phyloP scores from a whole-genome alignment of 169 alveolate species.

The Cryptosporidium ubiquitum region DNA sequence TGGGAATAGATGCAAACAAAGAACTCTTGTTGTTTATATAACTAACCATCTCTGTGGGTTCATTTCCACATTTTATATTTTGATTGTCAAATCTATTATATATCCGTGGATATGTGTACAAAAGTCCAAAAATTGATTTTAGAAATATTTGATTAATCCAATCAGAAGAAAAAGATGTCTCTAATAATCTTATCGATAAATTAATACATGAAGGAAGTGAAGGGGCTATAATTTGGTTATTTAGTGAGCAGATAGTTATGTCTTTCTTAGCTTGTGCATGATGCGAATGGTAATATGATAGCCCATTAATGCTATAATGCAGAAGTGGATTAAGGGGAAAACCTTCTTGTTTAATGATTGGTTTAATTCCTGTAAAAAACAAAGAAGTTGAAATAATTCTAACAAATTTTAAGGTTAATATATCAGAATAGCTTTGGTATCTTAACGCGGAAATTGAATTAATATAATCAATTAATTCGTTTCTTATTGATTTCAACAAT shows the following conservation, averaged over 20 bases:
- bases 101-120: constrained; percentile 45
- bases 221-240: constrained; percentile 18
- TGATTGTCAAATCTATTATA: constrained; percentile 5
- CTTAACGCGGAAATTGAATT: not conserved
- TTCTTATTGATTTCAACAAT: constrained; percentile 24
- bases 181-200: constrained; percentile 58
- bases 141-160: constrained; percentile 63
- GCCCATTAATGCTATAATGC: constrained; percentile 8
- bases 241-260: not conserved
- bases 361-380: constrained; percentile 58
- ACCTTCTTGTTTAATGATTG: constrained; percentile 1
- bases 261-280: not conserved
- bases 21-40: not conserved
- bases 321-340: not conserved
- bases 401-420: constrained; percentile 10
- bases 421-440: constrained; percentile 1
- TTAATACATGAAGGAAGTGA: constrained; percentile 56
- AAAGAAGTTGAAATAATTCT: constrained; percentile 44
- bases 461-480: constrained; percentile 38
- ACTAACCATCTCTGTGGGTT: not conserved
- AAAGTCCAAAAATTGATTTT: constrained; percentile 47
- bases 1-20: constrained; percentile 40
- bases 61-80: not conserved
- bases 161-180: constrained; percentile 37
- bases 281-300: constrained; percentile 48